Percentiles rank a stretch among this genome's conserved stretches.
Conservation (phyloP, 371 early-diverging fungal species). For the Lichtheimia ramosa region DNA sequence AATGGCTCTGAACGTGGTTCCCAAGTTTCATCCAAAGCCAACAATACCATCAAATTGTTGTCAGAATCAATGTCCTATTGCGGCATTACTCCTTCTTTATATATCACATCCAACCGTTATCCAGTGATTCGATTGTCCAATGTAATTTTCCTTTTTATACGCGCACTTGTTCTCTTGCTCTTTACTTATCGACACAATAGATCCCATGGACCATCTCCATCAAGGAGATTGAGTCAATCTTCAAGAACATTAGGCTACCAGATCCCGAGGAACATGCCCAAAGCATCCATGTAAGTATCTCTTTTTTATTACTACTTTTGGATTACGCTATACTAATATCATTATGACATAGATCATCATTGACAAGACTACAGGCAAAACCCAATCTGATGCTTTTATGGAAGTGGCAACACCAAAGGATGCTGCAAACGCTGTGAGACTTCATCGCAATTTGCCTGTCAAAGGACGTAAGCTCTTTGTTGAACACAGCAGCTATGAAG, state of each 20-base stretch:
- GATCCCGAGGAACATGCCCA: slow-evolving; percentile 22
- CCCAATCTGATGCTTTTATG: slow-evolving; percentile 46
- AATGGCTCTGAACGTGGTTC: no score
- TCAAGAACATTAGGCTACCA: slow-evolving; percentile 21
- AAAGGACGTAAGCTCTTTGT: slow-evolving; percentile 56
- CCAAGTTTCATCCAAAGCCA: neutral
- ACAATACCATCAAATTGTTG: slow-evolving; percentile 9
- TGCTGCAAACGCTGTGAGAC: slow-evolving; percentile 27
- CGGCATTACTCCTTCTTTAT: no score
- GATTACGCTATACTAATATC: neutral
- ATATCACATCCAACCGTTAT: neutral
- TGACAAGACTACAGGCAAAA: slow-evolving; percentile 53
- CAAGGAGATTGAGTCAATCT: slow-evolving; percentile 19
- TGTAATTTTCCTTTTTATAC: slow-evolving; percentile 6
- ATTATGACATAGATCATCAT: slow-evolving; percentile 18
- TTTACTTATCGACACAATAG: slow-evolving; percentile 4
- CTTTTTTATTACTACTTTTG: no score
- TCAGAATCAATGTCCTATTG: slow-evolving; percentile 2
- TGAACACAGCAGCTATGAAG: slow-evolving; percentile 49
- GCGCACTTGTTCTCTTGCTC: neutral
- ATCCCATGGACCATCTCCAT: slow-evolving; percentile 40
- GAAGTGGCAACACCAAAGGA: slow-evolving; percentile 38
- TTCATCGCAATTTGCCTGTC: slow-evolving; percentile 33
- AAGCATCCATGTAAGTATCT: slow-evolving; percentile 28
- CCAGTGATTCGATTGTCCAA: slow-evolving; percentile 21